Percentiles rank a stretch among this genome's conserved stretches.
Evolutionary conservation across 495 filamentous ascomycete species (phyloP).

Genomic region (Aspergillus nanangensis): DNA sequence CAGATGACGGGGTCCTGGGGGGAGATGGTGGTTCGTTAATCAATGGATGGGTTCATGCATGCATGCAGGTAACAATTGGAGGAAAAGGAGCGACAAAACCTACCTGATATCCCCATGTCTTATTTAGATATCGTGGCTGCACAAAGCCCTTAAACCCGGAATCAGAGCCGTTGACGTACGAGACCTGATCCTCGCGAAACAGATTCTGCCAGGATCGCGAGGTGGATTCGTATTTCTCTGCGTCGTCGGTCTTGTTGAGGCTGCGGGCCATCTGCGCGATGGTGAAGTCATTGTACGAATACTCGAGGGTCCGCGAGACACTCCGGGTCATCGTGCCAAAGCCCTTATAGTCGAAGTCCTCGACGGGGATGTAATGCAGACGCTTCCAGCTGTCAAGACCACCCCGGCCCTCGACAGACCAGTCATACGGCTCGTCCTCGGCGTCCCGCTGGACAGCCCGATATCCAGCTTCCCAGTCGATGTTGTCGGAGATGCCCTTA

Average conservation of each 20-base stretch:
- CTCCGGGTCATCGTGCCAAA: slow-evolving; percentile 69
- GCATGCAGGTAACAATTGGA: too few species aligned
- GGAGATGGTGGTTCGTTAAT: too few species aligned
- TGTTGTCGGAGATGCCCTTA: slow-evolving; percentile 56
- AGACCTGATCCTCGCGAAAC: slow-evolving; percentile 54
- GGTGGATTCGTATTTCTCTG: slow-evolving; percentile 54
- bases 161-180: slow-evolving; percentile 34
- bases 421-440: slow-evolving; percentile 62
- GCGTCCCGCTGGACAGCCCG: slow-evolving; percentile 64
- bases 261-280: slow-evolving; percentile 51
- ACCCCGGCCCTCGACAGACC: slow-evolving; percentile 69
- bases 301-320: slow-evolving; percentile 69
- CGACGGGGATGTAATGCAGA: slow-evolving; percentile 63
- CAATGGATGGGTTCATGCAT: too few species aligned
- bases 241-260: slow-evolving; percentile 51
- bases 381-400: slow-evolving; percentile 67
- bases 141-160: slow-evolving; percentile 63
- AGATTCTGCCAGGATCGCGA: slow-evolving; percentile 66
- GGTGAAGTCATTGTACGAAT: slow-evolving; percentile 66
- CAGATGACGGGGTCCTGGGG: slow-evolving; percentile 52
- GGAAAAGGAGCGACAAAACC: background rate
- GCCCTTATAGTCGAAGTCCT: slow-evolving; percentile 65
- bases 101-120: slow-evolving; percentile 50
- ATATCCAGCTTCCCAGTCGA: slow-evolving; percentile 69
- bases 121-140: slow-evolving; percentile 55